Percentiles rank a stretch among this genome's conserved stretches.
These are phyloP conservation scores for Carnegiea gigantea DNA, from an alignment of 179 eudicot species.

Conservation along the genomic window DNA sequence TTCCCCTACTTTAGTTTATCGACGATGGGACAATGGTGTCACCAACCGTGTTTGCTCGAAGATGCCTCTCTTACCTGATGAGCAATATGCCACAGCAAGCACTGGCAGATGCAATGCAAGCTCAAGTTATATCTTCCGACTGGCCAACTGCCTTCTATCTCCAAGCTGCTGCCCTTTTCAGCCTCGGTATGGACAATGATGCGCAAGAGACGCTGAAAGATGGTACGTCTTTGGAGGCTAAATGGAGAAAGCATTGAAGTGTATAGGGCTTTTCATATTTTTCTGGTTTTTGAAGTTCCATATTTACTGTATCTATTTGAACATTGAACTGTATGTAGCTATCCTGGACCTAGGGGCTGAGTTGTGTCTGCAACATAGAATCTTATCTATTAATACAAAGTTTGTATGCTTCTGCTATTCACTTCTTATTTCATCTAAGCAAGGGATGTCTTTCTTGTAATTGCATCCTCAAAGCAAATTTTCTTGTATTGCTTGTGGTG, in stretches of 20 bases:
- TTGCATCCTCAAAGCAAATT: neutral
- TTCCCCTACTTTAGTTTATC: conserved; percentile 46
- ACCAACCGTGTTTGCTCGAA: conserved; percentile 80
- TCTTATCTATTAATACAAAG: conserved; percentile 24
- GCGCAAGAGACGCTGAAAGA: conserved; percentile 76
- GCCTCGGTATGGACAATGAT: conserved; percentile 85
- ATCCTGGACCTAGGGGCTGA: conserved; percentile 19
- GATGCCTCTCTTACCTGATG: conserved; percentile 73
- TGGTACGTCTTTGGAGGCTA: conserved; percentile 68
- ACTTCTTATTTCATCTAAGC: conserved; percentile 20
- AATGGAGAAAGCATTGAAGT: conserved; percentile 48
- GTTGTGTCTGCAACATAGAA: conserved; percentile 29
- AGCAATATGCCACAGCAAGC: conserved; percentile 76
- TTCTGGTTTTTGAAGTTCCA: conserved; percentile 23
- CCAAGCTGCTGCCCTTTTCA: conserved; percentile 80
- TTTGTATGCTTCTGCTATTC: conserved; percentile 24
- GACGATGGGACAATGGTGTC: conserved; percentile 75
- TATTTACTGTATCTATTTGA: conserved; percentile 32
- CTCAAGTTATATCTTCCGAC: conserved; percentile 68
- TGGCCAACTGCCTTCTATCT: conserved; percentile 88
- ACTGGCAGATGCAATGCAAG: conserved; percentile 88
- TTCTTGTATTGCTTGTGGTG: neutral
- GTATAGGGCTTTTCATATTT: conserved; percentile 30
- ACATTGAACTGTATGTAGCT: conserved; percentile 8
- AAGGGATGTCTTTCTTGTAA: no score